A percentile compares a stretch with the other conserved stretches of the same genome.
phyloP scores from a whole-genome alignment of 2,329 filamentous ascomycete genomes.

The Calonectria leucothoes region DNA sequence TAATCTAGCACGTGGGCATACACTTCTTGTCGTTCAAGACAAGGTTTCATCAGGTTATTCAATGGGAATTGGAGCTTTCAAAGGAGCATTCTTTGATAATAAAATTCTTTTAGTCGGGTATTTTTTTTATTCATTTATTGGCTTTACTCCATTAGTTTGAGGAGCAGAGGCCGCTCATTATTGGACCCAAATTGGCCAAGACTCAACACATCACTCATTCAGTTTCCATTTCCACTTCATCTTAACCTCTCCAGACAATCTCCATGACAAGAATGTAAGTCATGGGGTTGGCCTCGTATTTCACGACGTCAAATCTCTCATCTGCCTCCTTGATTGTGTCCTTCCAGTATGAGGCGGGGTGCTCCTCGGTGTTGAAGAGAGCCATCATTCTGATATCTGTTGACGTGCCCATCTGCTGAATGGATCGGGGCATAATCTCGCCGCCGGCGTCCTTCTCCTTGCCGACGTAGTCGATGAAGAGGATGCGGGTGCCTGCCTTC shows the following conservation, averaged over 20 bases:
- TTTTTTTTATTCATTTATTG: neutral
- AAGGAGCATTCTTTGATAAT: neutral
- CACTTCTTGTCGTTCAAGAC: no score
- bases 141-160: neutral
- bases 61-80: neutral
- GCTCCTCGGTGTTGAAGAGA: conserved; percentile 61
- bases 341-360: conserved; percentile 58
- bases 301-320: conserved; percentile 32
- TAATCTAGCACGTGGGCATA: no score
- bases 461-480: conserved; percentile 41
- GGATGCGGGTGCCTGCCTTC: conserved; percentile 53
- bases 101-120: neutral
- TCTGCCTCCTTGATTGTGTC: conserved; percentile 58
- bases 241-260: neutral
- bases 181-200: neutral
- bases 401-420: conserved; percentile 52
- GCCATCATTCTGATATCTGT: conserved; percentile 64
- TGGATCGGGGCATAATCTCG: conserved; percentile 45
- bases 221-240: neutral
- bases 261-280: neutral
- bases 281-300: neutral
- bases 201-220: neutral
- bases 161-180: neutral
- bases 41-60: no score
- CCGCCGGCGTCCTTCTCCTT: neutral